Evolutionary conservation across 2,329 filamentous ascomycete genomes (phyloP).

Genomic region (Xylaria sp.): DNA sequence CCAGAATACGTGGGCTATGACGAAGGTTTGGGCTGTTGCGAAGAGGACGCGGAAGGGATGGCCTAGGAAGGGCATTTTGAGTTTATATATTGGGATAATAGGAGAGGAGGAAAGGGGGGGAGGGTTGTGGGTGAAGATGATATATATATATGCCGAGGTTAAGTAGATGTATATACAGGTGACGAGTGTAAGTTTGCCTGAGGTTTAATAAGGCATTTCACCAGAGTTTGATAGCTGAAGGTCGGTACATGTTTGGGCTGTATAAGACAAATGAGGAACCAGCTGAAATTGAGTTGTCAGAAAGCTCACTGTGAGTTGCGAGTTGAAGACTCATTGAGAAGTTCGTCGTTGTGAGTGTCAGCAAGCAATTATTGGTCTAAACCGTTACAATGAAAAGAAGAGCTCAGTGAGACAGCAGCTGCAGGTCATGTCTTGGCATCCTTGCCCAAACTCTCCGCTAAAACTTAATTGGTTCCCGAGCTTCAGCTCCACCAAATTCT

Average conservation of each 20-base stretch:
- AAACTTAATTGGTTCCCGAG: slow-evolving; percentile 39
- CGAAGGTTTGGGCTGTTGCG: slow-evolving; percentile 59
- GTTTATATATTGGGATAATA: not conserved
- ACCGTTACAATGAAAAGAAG: not conserved
- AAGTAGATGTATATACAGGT: not conserved
- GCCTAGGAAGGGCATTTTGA: slow-evolving; percentile 42
- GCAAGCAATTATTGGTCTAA: slow-evolving; percentile 19
- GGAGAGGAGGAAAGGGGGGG: not conserved
- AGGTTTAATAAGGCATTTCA: slow-evolving; percentile 6
- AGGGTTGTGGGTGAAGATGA: not conserved
- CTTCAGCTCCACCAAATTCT: slow-evolving; percentile 26
- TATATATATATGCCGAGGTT: slow-evolving; percentile 4
- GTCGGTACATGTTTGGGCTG: slow-evolving; percentile 16
- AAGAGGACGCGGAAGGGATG: slow-evolving; percentile 57
- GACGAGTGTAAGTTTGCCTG: not conserved
- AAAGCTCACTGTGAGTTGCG: too few relatives aligned
- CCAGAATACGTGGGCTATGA: slow-evolving; percentile 62
- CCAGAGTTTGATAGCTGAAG: not conserved
- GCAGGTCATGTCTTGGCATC: slow-evolving; percentile 23
- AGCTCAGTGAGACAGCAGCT: not conserved
- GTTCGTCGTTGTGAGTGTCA: slow-evolving; percentile 6
- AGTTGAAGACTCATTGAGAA: not conserved
- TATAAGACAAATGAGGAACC: not conserved
- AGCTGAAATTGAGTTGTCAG: not conserved
- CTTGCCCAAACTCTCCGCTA: not conserved